Evolutionary conservation across 2,329 filamentous ascomycete species (phyloP).

Genomic region (Beauveria sp.): DNA sequence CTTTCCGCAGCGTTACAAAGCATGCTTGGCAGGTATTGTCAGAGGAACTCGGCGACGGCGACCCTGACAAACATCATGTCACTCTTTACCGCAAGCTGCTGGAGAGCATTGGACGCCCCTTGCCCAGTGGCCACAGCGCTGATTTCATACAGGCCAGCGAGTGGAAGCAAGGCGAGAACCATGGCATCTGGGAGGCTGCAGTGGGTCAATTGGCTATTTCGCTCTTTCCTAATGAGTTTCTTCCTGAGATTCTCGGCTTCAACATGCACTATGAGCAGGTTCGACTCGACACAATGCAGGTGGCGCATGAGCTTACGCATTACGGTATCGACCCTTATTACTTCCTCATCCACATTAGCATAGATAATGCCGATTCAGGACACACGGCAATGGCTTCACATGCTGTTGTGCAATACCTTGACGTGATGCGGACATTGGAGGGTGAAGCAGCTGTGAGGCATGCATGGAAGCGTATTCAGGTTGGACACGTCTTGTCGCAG

Average conservation of each 20-base stretch:
- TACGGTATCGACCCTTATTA: slow-evolving; percentile 36
- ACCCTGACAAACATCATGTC: slow-evolving; percentile 1
- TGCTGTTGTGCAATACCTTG: slow-evolving; percentile 29
- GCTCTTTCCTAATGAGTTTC: slow-evolving; percentile 37
- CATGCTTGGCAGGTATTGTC: slow-evolving; percentile 3
- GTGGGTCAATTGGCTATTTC: slow-evolving; percentile 35
- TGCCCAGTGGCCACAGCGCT: neutral
- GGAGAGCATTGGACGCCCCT: neutral
- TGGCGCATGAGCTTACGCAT: slow-evolving; percentile 33
- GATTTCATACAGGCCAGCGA: neutral
- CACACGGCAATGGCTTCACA: slow-evolving; percentile 39
- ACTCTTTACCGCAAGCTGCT: neutral
- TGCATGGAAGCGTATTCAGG: slow-evolving; percentile 34
- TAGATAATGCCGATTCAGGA: slow-evolving; percentile 40
- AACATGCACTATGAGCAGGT: slow-evolving; percentile 40
- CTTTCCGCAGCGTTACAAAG: neutral
- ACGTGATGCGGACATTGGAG: neutral
- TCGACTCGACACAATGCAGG: slow-evolving; percentile 18
- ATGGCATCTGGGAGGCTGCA: slow-evolving; percentile 31
- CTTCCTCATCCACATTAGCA: slow-evolving; percentile 39
- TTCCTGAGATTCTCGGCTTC: slow-evolving; percentile 42
- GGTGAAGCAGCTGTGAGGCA: slow-evolving; percentile 17
- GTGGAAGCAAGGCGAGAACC: neutral
- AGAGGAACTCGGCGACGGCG: slow-evolving; percentile 8
- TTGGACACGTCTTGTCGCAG: slow-evolving; percentile 27